Evolutionary conservation across 1,284 basidiomycete genomes (phyloP).

Genomic region (Thelephora terrestris): DNA sequence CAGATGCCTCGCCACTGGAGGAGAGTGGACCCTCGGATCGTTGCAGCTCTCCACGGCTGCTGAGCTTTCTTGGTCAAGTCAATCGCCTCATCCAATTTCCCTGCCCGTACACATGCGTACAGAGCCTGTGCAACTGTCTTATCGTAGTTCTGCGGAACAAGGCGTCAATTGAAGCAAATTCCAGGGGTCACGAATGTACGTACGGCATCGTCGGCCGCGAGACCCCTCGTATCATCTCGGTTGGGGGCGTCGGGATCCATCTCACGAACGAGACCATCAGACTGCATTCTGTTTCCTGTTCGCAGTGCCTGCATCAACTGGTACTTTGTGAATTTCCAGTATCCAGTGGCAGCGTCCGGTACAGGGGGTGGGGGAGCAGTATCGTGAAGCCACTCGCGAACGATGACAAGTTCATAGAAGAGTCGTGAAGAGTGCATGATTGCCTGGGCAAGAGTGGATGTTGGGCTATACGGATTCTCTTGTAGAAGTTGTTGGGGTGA

Average conservation of each 20-base stretch:
- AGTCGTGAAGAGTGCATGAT: slow-evolving; percentile 57
- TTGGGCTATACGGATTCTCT: slow-evolving; percentile 72
- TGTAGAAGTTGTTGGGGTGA: slow-evolving; percentile 43
- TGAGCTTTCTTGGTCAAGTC: slow-evolving; percentile 77
- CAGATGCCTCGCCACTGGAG: slow-evolving; percentile 66
- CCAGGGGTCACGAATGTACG: slow-evolving; percentile 15
- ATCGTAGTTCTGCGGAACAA: slow-evolving; percentile 55
- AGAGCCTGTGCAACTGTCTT: slow-evolving; percentile 64
- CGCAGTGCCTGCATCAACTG: slow-evolving; percentile 55
- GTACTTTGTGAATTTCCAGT: slow-evolving; percentile 75
- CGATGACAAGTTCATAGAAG: slow-evolving; percentile 64
- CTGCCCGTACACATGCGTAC: slow-evolving; percentile 73
- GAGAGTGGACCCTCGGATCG: slow-evolving; percentile 69
- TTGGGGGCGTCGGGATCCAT: slow-evolving; percentile 70
- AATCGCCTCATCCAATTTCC: slow-evolving; percentile 74
- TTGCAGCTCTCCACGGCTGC: slow-evolving; percentile 88
- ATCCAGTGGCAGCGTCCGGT: slow-evolving; percentile 66
- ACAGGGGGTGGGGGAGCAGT: slow-evolving; percentile 47
- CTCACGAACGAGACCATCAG: slow-evolving; percentile 44
- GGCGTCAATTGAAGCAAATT: not conserved
- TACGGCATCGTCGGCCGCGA: slow-evolving; percentile 69
- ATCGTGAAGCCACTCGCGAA: slow-evolving; percentile 77
- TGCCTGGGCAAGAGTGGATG: slow-evolving; percentile 59
- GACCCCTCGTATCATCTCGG: slow-evolving; percentile 33
- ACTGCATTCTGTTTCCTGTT: slow-evolving; percentile 29